These are phyloP conservation scores for Suillus alpinus DNA, from an alignment of 768 basidiomycete genomes.

Conservation along the genomic window DNA sequence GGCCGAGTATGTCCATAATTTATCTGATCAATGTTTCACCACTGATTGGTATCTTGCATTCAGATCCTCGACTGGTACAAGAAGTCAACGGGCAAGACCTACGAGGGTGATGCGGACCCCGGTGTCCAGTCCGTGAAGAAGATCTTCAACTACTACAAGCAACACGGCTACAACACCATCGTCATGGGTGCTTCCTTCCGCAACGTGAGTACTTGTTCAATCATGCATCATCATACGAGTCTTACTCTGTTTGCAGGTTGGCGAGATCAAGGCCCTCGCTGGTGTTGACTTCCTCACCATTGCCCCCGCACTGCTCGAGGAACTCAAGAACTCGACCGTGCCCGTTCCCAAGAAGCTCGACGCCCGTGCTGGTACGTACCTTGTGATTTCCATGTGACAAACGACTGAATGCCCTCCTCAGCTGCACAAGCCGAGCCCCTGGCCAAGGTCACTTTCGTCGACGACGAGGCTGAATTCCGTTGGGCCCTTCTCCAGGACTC, in stretches of 20 bases:
- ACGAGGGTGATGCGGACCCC: conserved; percentile 90
- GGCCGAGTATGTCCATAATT: conserved; percentile 69
- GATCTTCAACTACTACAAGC: conserved; percentile 99
- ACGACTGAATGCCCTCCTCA: conserved; percentile 14
- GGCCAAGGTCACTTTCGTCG: conserved; percentile 78
- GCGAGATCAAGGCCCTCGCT: conserved; percentile 93
- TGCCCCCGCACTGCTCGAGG: conserved; percentile 83
- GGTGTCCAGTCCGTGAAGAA: conserved; percentile 94
- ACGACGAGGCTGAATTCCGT: conserved; percentile 96
- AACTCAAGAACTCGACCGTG: conserved; percentile 80
- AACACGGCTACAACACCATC: conserved; percentile 96
- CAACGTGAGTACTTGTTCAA: conserved; percentile 58
- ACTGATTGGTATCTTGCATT: conserved; percentile 11
- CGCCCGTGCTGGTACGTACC: conserved; percentile 41
- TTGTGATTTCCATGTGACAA: background rate
- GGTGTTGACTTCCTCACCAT: conserved; percentile 99
- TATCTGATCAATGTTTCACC: conserved; percentile 9
- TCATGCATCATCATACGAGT: conserved; percentile 2
- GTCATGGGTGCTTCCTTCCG: conserved; percentile 99
- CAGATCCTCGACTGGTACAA: conserved; percentile 99
- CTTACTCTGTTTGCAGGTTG: conserved; percentile 44
- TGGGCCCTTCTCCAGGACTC: conserved; percentile 89
- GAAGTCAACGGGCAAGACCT: conserved; percentile 81
- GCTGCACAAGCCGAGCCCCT: conserved; percentile 59
- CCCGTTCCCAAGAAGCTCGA: conserved; percentile 85